Percentiles rank a stretch among this genome's conserved stretches.
Conservation (phyloP, 2,329 filamentous ascomycete genomes). For the Fusarium xylarioides region DNA sequence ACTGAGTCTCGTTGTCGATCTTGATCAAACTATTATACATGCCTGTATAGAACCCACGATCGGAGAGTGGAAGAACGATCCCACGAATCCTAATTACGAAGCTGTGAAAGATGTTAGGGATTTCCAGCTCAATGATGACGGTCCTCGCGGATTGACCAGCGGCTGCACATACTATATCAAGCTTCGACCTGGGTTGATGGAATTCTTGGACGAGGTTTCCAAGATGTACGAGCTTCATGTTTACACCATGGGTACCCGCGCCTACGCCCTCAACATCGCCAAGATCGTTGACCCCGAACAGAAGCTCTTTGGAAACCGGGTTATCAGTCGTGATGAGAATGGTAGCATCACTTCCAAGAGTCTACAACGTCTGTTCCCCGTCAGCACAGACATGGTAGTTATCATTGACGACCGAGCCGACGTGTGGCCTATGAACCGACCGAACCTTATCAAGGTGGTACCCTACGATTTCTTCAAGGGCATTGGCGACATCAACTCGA, state of each 20-base stretch:
- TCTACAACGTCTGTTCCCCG: conserved; percentile 89
- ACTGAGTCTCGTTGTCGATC: conserved; percentile 92
- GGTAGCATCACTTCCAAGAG: conserved; percentile 92
- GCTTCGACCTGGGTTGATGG: conserved; percentile 83
- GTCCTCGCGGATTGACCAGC: conserved; percentile 71
- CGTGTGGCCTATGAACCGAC: conserved; percentile 90
- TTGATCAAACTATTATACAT: conserved; percentile 98
- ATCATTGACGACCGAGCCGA: conserved; percentile 98
- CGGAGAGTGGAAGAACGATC: conserved; percentile 92
- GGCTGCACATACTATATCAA: conserved; percentile 99
- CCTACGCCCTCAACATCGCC: conserved; percentile 93
- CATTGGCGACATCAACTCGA: conserved; percentile 98
- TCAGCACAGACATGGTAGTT: conserved; percentile 98
- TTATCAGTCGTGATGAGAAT: conserved; percentile 97
- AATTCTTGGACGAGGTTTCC: conserved; percentile 81
- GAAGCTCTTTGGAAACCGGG: conserved; percentile 90
- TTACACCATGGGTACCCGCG: conserved; percentile 98
- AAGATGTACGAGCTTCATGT: conserved; percentile 94
- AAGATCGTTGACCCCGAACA: conserved; percentile 91
- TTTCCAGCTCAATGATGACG: conserved; percentile 91
- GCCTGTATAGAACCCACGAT: conserved; percentile 97
- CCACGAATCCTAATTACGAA: conserved; percentile 87
- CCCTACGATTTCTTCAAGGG: conserved; percentile 98
- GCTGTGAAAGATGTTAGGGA: conserved; percentile 87
- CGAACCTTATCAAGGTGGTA: conserved; percentile 92